phyloP scores from a whole-genome alignment of 2,329 filamentous ascomycete species.

The Helminthosporium solani region DNA sequence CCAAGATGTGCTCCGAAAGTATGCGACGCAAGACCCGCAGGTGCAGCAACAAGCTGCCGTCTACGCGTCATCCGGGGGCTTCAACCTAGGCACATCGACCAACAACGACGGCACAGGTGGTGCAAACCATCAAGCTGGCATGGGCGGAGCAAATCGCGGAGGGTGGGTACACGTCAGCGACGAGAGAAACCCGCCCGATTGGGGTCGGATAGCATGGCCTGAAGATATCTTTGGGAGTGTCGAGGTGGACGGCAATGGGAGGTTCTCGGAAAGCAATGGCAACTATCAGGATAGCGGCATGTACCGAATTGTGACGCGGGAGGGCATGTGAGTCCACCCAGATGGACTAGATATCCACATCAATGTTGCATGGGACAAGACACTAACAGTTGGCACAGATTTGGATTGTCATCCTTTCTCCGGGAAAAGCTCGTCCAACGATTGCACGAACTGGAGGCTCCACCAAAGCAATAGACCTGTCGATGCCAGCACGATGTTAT shows the following conservation, averaged over 20 bases:
- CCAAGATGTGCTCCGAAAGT: slow-evolving; percentile 55
- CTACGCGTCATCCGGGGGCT: slow-evolving; percentile 60
- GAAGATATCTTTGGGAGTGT: slow-evolving; percentile 67
- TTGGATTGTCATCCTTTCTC: slow-evolving; percentile 50
- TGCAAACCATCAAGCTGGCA: slow-evolving; percentile 60
- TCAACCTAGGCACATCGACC: slow-evolving; percentile 47
- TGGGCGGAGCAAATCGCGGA: slow-evolving; percentile 58
- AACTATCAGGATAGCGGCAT: slow-evolving; percentile 63
- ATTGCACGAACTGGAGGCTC: slow-evolving; percentile 33
- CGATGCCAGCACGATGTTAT: no score
- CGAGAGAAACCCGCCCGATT: slow-evolving; percentile 60
- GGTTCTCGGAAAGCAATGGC: slow-evolving; percentile 58
- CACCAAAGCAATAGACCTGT: slow-evolving; percentile 6
- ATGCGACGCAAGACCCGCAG: slow-evolving; percentile 58
- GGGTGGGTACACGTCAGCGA: slow-evolving; percentile 67
- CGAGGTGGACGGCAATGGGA: slow-evolving; percentile 59
- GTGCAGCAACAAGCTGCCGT: slow-evolving; percentile 60
- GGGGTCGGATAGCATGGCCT: slow-evolving; percentile 63
- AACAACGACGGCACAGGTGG: slow-evolving; percentile 55
- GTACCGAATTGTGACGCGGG: slow-evolving; percentile 61
- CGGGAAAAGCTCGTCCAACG: slow-evolving; percentile 52
- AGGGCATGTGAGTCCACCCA: slow-evolving; percentile 55
- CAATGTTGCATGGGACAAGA: no score
- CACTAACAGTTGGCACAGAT: slow-evolving; percentile 28
- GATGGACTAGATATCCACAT: not conserved